Evolutionary conservation across 352 stramenopile genomes (phyloP).

Genomic region (Phytophthora boehmeriae): DNA sequence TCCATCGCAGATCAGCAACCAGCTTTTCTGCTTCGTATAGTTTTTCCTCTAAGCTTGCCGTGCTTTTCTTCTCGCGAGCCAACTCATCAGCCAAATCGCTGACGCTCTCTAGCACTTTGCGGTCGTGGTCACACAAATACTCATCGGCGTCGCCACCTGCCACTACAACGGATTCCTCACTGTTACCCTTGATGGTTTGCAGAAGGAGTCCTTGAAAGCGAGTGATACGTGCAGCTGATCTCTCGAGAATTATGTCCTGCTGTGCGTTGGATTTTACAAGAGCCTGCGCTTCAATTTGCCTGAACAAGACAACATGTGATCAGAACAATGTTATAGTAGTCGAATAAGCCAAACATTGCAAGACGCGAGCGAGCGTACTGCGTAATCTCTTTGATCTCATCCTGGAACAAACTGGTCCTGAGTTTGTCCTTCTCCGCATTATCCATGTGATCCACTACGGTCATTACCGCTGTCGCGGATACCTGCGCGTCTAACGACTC

Average conservation of each 20-base stretch:
- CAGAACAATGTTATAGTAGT: neutral
- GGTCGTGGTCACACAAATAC: conserved; percentile 67
- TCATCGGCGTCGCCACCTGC: conserved; percentile 33
- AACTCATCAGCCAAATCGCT: conserved; percentile 63
- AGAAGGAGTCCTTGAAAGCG: conserved; percentile 62
- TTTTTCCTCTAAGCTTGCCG: conserved; percentile 38
- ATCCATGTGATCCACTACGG: conserved; percentile 61
- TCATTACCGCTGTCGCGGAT: conserved; percentile 47
- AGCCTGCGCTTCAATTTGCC: conserved; percentile 57
- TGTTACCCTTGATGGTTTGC: conserved; percentile 19
- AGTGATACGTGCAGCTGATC: conserved; percentile 58
- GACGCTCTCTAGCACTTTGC: conserved; percentile 61
- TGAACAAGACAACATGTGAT: conserved; percentile 19
- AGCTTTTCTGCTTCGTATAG: conserved; percentile 56
- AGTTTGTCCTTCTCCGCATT: conserved; percentile 65
- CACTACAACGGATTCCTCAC: conserved; percentile 3
- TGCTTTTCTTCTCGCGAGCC: conserved; percentile 37
- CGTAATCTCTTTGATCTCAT: conserved; percentile 59
- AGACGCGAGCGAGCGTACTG: conserved; percentile 34
- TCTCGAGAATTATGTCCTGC: conserved; percentile 69
- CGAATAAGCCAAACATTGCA: neutral
- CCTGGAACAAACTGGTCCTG: conserved; percentile 50
- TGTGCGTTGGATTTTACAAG: conserved; percentile 55
- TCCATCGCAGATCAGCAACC: conserved; percentile 53
- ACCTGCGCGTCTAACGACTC: conserved; percentile 53